Base-by-base conservation (phyloP, 2,329 filamentous ascomycete species). In the Gremmenia infestans region DNA sequence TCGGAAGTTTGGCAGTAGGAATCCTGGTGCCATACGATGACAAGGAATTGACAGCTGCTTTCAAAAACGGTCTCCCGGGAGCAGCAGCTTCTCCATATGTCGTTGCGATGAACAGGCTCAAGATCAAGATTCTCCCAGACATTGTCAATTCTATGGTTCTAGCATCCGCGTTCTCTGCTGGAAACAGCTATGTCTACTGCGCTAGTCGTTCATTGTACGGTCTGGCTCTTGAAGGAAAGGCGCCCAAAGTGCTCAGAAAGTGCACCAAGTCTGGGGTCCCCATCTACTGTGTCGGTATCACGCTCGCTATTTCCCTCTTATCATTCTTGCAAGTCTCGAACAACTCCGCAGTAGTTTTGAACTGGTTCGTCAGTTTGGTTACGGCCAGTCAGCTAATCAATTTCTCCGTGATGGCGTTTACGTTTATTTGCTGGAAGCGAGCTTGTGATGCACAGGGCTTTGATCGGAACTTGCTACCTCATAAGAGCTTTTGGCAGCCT, bases 11-110 rank as follows among this genome's bases (percentile, higher is more conserved):
- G 1, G 78, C 77, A 35, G 81, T 88, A 23, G 85, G 84, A 9
- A 85, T 88, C 48, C 69, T 87, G 47, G 76, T 89, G 47, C 77
- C 87, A 2, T 83, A 83, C 67, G 79, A 88, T 57, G 83, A 88
- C 63, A 65, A 73, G 0, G 76, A 75, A n/a, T 73, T 89, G 58
- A 72, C 68, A 22, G 75, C 73, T 8, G 80, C 79, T 0, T 81
- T 85, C 60, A 70, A 72, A 6, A 73, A 77, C 3, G 74, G 73
- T 43, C 36, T 43, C 2, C 50, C 49, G 1, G 74, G 56, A 22
- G 55, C 57, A 17, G 58, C 59, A 37, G 88, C 60, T 11, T 63
- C 61, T 28, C 67, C 78, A 49, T 74, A 73, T 58, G 75, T 78
- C 9, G 67, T 77, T 19, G 85, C 86, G 28, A 90, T 90, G 74